Conservation (phyloP, 768 basidiomycete genomes). For the Tricholoma furcatifolium region DNA sequence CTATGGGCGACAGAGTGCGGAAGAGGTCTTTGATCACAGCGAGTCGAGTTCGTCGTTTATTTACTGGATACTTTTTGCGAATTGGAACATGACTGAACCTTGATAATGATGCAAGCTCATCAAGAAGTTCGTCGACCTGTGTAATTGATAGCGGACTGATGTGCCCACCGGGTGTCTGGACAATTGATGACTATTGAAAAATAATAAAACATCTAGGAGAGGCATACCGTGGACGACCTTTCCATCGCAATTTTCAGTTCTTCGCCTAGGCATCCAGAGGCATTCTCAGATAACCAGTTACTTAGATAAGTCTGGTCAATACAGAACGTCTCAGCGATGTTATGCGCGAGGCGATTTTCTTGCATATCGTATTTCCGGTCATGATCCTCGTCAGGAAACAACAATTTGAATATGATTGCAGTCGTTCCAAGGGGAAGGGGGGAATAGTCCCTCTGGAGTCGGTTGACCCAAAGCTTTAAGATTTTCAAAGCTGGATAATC, state of each 20-base stretch:
- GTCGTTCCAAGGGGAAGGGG: slow-evolving; percentile 56
- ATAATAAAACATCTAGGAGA: not conserved
- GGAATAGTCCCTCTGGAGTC: slow-evolving; percentile 38
- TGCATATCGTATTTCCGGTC: slow-evolving; percentile 72
- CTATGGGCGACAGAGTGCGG: slow-evolving; percentile 54
- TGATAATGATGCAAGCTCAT: slow-evolving; percentile 72
- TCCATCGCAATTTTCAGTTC: slow-evolving; percentile 53
- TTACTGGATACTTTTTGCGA: slow-evolving; percentile 27
- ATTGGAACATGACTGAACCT: slow-evolving; percentile 55
- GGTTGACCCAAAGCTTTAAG: slow-evolving; percentile 43
- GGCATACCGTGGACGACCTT: slow-evolving; percentile 37
- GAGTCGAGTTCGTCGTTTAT: slow-evolving; percentile 27
- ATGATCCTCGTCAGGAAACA: slow-evolving; percentile 85
- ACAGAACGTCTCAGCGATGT: slow-evolving; percentile 50
- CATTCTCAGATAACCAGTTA: slow-evolving; percentile 39
- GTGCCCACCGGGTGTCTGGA: slow-evolving; percentile 28
- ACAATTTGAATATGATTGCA: slow-evolving; percentile 60
- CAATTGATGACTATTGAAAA: not conserved
- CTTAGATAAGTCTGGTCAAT: slow-evolving; percentile 29
- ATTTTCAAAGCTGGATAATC: slow-evolving; percentile 39
- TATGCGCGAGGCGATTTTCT: slow-evolving; percentile 55
- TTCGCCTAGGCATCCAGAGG: slow-evolving; percentile 68
- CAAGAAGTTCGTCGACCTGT: slow-evolving; percentile 65
- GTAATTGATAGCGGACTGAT: slow-evolving; percentile 38
- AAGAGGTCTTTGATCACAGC: slow-evolving; percentile 57